Evolutionary conservation across 768 basidiomycete genomes (phyloP).

Genomic region (Grammothele lineata): DNA sequence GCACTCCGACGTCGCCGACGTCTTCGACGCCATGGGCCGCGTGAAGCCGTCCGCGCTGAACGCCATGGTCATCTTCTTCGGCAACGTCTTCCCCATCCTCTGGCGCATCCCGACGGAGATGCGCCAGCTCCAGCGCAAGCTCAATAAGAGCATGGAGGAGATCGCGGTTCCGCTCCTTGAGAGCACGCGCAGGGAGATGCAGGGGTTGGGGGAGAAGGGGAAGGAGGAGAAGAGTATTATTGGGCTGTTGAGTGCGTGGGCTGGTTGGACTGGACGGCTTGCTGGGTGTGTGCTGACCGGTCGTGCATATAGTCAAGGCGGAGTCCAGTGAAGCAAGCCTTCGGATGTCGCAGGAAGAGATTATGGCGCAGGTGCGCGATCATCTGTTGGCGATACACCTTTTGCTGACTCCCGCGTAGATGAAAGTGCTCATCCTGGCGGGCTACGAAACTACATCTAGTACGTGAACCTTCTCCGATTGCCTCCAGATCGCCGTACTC

Average conservation of each 20-base stretch:
- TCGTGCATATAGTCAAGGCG: slow-evolving; percentile 31
- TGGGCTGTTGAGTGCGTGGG: slow-evolving; percentile 31
- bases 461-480: slow-evolving; percentile 14
- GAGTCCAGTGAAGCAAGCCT: slow-evolving; percentile 26
- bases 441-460: slow-evolving; percentile 54
- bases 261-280: not conserved
- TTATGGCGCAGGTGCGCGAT: slow-evolving; percentile 31
- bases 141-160: slow-evolving; percentile 29
- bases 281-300: too few species aligned
- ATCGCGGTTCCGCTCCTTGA: slow-evolving; percentile 32
- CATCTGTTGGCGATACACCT: not conserved
- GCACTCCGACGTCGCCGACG: slow-evolving; percentile 31
- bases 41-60: slow-evolving; percentile 6
- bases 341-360: slow-evolving; percentile 37
- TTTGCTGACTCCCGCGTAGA: too few species aligned
- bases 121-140: slow-evolving; percentile 18
- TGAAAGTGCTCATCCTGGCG: slow-evolving; percentile 35
- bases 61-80: slow-evolving; percentile 23
- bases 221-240: slow-evolving; percentile 33
- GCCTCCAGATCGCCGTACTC: too few species aligned
- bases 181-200: slow-evolving; percentile 31
- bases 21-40: slow-evolving; percentile 20
- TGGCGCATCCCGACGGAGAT: slow-evolving; percentile 29
- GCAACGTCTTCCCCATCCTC: slow-evolving; percentile 27
- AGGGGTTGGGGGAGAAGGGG: slow-evolving; percentile 20